Evolutionary conservation across 805 yeast species (phyloP).

Genomic region (Teunomyces tritomae): DNA sequence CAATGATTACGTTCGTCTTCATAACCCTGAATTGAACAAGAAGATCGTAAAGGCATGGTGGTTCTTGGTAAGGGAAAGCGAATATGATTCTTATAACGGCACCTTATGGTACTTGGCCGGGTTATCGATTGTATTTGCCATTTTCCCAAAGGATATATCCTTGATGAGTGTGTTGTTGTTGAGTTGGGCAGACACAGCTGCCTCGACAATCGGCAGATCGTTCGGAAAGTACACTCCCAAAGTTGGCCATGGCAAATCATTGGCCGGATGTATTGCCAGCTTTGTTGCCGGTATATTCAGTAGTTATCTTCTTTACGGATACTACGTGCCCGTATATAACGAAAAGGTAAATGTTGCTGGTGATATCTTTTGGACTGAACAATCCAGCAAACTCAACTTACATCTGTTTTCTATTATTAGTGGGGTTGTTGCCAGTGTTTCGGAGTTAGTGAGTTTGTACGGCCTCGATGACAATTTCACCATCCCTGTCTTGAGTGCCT

Average conservation of each 20-base stretch:
- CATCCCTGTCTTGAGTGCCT: slow-evolving; percentile 83
- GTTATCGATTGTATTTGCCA: slow-evolving; percentile 61
- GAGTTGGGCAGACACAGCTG: slow-evolving; percentile 98
- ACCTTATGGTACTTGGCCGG: slow-evolving; percentile 87
- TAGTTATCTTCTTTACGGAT: slow-evolving; percentile 69
- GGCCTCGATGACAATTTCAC: slow-evolving; percentile 91
- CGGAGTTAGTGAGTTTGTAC: slow-evolving; percentile 78
- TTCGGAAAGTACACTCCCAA: slow-evolving; percentile 84
- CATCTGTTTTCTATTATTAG: slow-evolving; percentile 53
- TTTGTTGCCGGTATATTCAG: slow-evolving; percentile 66
- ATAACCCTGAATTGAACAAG: slow-evolving; percentile 58
- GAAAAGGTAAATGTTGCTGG: slow-evolving; percentile 49
- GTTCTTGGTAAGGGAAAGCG: slow-evolving; percentile 80
- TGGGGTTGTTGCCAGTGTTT: slow-evolving; percentile 81
- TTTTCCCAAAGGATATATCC: slow-evolving; percentile 78
- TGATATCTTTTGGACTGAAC: slow-evolving; percentile 64
- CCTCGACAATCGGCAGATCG: slow-evolving; percentile 86
- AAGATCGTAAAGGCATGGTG: slow-evolving; percentile 69
- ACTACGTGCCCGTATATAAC: slow-evolving; percentile 63
- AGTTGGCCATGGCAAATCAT: slow-evolving; percentile 68
- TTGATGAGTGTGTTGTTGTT: slow-evolving; percentile 73
- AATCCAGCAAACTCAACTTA: slow-evolving; percentile 55
- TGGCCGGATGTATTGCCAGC: slow-evolving; percentile 91
- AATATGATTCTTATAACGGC: slow-evolving; percentile 73
- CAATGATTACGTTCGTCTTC: slow-evolving; percentile 68